A percentile compares a stretch with the other conserved stretches of the same genome.
phyloP scores from a whole-genome alignment of 1,284 basidiomycete species.

The Phellinidium pouzarii region DNA sequence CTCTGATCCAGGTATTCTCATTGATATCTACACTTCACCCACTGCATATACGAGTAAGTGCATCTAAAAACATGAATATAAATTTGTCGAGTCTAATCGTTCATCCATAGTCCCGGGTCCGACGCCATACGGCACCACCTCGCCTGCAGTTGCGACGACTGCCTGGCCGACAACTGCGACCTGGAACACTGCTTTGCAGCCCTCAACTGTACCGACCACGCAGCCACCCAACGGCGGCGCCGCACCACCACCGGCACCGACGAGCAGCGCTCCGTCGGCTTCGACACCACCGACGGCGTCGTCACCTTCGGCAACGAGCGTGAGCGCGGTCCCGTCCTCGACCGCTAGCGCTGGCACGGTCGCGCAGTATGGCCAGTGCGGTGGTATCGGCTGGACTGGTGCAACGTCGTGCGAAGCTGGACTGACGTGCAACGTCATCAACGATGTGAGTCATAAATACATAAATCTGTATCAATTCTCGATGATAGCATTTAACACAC shows the following conservation, averaged over 20 bases:
- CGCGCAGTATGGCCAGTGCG: conserved; percentile 19
- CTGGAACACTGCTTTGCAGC: conserved; percentile 33
- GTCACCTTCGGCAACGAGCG: background rate
- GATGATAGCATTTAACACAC: background rate
- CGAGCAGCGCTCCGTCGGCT: background rate
- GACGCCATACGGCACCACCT: conserved; percentile 31
- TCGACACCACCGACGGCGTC: background rate
- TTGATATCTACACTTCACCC: conserved; percentile 29
- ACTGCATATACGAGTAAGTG: conserved; percentile 32
- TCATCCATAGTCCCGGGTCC: conserved; percentile 38
- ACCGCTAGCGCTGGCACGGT: conserved; percentile 15
- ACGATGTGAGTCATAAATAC: conserved; percentile 10
- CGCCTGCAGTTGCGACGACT: conserved; percentile 29
- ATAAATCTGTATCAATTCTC: background rate
- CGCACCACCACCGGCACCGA: conserved; percentile 25
- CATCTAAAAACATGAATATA: background rate
- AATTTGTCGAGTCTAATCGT: conserved; percentile 1
- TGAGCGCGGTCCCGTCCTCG: conserved; percentile 3
- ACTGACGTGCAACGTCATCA: conserved; percentile 16
- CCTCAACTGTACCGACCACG: conserved; percentile 31
- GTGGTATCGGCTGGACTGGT: conserved; percentile 20
- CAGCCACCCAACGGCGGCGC: conserved; percentile 11
- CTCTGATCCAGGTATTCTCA: conserved; percentile 35
- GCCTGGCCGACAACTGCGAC: conserved; percentile 32
- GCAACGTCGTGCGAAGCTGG: conserved; percentile 18